Base-by-base conservation (phyloP, 768 basidiomycete species). In the Termitomyces sp. region DNA sequence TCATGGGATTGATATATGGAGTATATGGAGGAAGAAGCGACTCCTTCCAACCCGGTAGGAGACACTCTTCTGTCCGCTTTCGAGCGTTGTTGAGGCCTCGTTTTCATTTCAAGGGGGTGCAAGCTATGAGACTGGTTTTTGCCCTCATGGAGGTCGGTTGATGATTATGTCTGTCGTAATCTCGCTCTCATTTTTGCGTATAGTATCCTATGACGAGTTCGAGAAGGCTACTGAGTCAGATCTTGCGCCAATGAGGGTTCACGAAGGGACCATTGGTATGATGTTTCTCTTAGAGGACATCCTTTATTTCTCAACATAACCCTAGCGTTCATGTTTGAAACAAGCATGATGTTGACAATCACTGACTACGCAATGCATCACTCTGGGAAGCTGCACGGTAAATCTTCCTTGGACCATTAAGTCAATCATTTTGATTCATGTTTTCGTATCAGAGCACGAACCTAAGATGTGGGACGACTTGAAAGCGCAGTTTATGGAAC, bases 401-500 rank as follows among this genome's bases (percentile, higher is more conserved):
- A 49, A 79, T 69, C 34, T 29, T 38, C 17, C 7, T 34, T 1
- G 11, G 47, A 8, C 2, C 29, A 17, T 3, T 29, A 7, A 3
- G 34, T 37, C 29, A 12, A 48, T 48, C 2, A 31, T 25, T 11
- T 25, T 38, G 20, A 12, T 8, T 50, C 8, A 15, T 11, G 29
- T 36, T 4, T 17, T n/a, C 36, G 5, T 36, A 38, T 9, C 56
- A 57, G 47, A 57, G 36, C 56, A 57, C 34, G 47, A 57, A 48
- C 85, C 84, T 17, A 80, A 78, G 72, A 87, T 87, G 84, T 89
- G 85, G 86, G 82, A 88, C 60, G 71, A 81, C 60, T 74, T 88
- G 63, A 82, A 78, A 66, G 81, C 75, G 5, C 76, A 84, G 54
- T 87, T 89, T 70, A 67, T 86, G 70, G 78, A 83, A 62, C 84